Evolutionary conservation across 129 eudicot species (phyloP).

Genomic region (Centaurea solstitialis): DNA sequence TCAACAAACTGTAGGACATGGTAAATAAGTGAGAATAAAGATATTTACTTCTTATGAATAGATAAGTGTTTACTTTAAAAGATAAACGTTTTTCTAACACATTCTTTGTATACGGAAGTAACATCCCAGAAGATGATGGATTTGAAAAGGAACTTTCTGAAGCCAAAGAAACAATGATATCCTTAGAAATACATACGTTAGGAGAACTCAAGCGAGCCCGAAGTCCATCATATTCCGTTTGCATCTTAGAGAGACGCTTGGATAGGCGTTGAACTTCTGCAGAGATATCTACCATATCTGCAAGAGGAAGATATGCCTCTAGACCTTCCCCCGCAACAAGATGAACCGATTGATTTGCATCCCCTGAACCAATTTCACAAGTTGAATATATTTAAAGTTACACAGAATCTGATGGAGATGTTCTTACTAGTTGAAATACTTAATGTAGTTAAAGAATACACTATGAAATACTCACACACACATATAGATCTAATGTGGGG

Average conservation of each 20-base stretch:
- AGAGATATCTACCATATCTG: conserved; percentile 94
- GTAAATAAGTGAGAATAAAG: background rate
- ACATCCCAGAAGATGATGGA: background rate
- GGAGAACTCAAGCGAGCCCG: conserved; percentile 79
- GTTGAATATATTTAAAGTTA: too few species aligned
- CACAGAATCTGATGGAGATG: background rate
- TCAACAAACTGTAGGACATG: conserved; percentile 73
- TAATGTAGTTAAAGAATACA: too few species aligned
- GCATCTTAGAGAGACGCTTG: conserved; percentile 87
- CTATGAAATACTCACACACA: background rate
- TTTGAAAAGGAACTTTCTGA: background rate
- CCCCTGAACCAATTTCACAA: conserved; percentile 42
- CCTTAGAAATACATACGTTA: conserved; percentile 42
- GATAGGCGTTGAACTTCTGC: conserved; percentile 82
- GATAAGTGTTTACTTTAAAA: too few species aligned
- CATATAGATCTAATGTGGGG: background rate
- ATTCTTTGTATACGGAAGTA: too few species aligned
- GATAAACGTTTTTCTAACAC: too few species aligned
- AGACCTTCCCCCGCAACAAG: conserved; percentile 97
- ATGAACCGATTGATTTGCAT: conserved; percentile 87
- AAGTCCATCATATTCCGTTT: conserved; percentile 77
- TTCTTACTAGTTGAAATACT: background rate
- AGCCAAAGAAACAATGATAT: background rate
- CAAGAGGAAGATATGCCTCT: conserved; percentile 98
- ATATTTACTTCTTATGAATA: too few species aligned